These are phyloP conservation scores for Macadamia integrifolia DNA, from an alignment of 164 flowering plant genomes.

Conservation along the genomic window DNA sequence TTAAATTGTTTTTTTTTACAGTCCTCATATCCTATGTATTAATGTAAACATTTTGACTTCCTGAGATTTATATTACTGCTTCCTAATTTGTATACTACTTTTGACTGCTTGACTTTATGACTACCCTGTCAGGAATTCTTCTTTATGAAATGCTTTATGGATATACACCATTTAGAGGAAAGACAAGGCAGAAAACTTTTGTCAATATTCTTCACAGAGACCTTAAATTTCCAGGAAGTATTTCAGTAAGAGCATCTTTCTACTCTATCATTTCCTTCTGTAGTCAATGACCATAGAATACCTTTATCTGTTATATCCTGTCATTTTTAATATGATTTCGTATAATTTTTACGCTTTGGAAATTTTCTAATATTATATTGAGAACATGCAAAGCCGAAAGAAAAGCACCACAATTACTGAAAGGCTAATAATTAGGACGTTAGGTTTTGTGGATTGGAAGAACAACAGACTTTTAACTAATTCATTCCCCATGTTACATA, in stretches of 20 bases:
- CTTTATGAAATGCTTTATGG: conserved; percentile 96
- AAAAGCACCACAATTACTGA: no score
- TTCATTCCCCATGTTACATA: no score
- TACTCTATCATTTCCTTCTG: background rate
- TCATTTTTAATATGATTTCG: background rate
- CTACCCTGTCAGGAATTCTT: conserved; percentile 60
- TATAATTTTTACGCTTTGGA: background rate
- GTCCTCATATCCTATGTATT: background rate
- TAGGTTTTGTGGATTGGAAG: no score
- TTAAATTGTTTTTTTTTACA: background rate
- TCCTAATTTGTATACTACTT: background rate
- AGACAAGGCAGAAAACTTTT: conserved; percentile 94
- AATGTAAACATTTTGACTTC: background rate
- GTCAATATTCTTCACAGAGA: conserved; percentile 87
- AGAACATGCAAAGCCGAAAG: no score
- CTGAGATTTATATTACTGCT: background rate
- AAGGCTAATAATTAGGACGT: no score
- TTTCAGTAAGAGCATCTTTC: conserved; percentile 36
- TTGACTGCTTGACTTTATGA: background rate
- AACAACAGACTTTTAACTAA: no score
- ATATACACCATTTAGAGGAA: conserved; percentile 94
- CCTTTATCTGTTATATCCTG: background rate
- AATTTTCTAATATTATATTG: no score
- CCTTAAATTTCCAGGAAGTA: conserved; percentile 69
- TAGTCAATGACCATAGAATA: background rate